Evolutionary conservation across 192 early-diverging fungal species (phyloP).

Genomic region (Phlyctochytrium bullatum): DNA sequence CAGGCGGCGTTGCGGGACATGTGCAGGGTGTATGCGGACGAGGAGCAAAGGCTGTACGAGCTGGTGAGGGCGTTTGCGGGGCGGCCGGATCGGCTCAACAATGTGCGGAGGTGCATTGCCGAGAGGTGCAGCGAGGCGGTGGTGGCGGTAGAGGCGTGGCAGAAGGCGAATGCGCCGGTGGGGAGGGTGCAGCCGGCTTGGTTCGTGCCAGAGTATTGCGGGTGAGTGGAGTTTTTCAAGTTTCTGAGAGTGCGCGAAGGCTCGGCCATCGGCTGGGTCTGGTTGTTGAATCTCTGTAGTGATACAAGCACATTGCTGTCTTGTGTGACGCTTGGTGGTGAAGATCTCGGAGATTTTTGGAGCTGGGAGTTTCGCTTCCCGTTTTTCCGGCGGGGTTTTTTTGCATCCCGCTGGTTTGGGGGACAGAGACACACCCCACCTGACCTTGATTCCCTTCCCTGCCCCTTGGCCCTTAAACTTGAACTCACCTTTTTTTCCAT

Average conservation of each 20-base stretch:
- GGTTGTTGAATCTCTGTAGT: too few species aligned
- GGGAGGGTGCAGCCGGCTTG: conserved; percentile 33
- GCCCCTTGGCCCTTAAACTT: conserved; percentile 7
- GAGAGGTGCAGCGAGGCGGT: conserved; percentile 35
- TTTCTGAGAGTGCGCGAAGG: too few species aligned
- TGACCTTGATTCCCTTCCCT: background rate
- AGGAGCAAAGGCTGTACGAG: conserved; percentile 47
- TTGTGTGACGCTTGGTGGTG: too few species aligned
- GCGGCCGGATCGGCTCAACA: conserved; percentile 44
- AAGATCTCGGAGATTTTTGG: too few species aligned
- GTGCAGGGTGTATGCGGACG: conserved; percentile 32
- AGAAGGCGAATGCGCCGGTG: conserved; percentile 34
- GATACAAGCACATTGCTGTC: too few species aligned
- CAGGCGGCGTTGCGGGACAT: conserved; percentile 21
- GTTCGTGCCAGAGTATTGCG: conserved; percentile 53
- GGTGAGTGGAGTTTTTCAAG: conserved; percentile 28
- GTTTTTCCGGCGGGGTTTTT: background rate
- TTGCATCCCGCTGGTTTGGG: background rate
- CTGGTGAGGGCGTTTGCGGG: conserved; percentile 25
- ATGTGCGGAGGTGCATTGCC: conserved; percentile 31
- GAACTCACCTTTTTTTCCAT: background rate
- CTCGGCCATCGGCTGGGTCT: too few species aligned
- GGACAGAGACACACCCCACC: too few species aligned
- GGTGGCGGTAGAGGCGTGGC: conserved; percentile 48
- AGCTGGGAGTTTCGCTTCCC: conserved; percentile 2